phyloP scores from a whole-genome alignment of 805 yeast genomes.

The Spathaspora gorwiae region DNA sequence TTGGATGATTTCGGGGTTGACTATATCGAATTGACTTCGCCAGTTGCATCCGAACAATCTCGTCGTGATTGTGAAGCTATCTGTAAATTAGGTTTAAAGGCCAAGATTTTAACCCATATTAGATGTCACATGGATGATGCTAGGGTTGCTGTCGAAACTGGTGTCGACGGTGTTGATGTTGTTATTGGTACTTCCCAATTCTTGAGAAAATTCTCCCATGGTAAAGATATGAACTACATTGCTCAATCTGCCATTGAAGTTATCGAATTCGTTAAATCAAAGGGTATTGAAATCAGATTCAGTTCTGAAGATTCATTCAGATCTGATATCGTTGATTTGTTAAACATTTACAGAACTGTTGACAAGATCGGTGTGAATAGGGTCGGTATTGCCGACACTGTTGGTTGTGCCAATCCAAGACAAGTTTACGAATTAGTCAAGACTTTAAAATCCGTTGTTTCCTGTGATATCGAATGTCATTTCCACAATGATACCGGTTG shows the following conservation, averaged over 20 bases:
- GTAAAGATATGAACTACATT: slow-evolving; percentile 58
- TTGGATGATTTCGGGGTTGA: slow-evolving; percentile 59
- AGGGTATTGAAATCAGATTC: slow-evolving; percentile 56
- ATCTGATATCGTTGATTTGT: slow-evolving; percentile 55
- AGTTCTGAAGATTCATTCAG: slow-evolving; percentile 58
- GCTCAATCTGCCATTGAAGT: slow-evolving; percentile 56
- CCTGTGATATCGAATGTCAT: slow-evolving; percentile 58
- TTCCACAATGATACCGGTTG: slow-evolving; percentile 64
- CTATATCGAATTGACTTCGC: slow-evolving; percentile 56
- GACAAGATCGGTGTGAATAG: slow-evolving; percentile 59
- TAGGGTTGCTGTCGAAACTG: slow-evolving; percentile 55
- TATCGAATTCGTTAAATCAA: slow-evolving; percentile 55
- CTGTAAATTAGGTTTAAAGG: slow-evolving; percentile 54
- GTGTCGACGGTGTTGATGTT: slow-evolving; percentile 60
- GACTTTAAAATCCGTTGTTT: slow-evolving; percentile 52
- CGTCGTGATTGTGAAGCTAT: slow-evolving; percentile 55
- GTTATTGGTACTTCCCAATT: slow-evolving; percentile 59
- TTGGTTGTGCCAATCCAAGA: slow-evolving; percentile 62
- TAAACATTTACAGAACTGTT: slow-evolving; percentile 56
- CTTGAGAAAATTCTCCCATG: slow-evolving; percentile 53
- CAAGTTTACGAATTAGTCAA: slow-evolving; percentile 58
- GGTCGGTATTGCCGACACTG: slow-evolving; percentile 62
- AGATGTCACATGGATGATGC: slow-evolving; percentile 64
- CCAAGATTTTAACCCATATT: slow-evolving; percentile 55
- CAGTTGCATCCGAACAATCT: slow-evolving; percentile 56